Base-by-base conservation (phyloP, 306 rosid genomes). In the Clitoria ternatea region DNA sequence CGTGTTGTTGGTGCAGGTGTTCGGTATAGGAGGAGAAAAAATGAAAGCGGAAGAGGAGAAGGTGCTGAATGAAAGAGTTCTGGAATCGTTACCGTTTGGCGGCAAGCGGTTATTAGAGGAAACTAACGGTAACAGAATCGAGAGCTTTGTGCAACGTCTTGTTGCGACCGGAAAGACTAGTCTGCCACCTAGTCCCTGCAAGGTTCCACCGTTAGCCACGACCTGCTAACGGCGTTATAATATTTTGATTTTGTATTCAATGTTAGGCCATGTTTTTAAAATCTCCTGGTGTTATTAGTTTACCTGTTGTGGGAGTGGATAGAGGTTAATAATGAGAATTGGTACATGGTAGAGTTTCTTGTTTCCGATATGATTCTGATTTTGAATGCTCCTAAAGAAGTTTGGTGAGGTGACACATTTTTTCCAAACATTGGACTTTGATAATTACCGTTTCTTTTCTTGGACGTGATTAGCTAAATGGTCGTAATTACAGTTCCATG, bases 21-120 rank as follows among this genome's bases (percentile, higher is more conserved):
- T 80, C 61, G 85, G 88, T 37, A 56, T 85, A 62, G 81, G 71
- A 13, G 70, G 60, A 14, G 83, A 70, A 17, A 83, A 66, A 15
- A 20, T 23, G 56, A 44, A 24, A 82, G 84, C 39, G 83, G 85
- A 63, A 8, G 87, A 79, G 71, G 83, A 19, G 55, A 83, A 80
- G 5, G 94, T 88, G 74, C 61, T 90, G 80, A 81, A 74, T 14
- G 98, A 90, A 70, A 88, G 89, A 74, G 92, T 87, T 1, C 78
- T 90, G 3, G 97, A 93, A 70, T 85, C 97, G 76, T 81, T 90
- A 45, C 88, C 98, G 74, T 93, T 90, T 90, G 97, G 98, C 52
- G 97, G 97, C 42, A 93, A 93, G 45, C 90, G 98, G 83, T 93
- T 93, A 79, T 85, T 90, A 72, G 74, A 88, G 80, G 98, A 90